These are phyloP conservation scores for Graphilbum fragrans DNA, from an alignment of 2,329 filamentous ascomycete genomes.

Conservation along the genomic window DNA sequence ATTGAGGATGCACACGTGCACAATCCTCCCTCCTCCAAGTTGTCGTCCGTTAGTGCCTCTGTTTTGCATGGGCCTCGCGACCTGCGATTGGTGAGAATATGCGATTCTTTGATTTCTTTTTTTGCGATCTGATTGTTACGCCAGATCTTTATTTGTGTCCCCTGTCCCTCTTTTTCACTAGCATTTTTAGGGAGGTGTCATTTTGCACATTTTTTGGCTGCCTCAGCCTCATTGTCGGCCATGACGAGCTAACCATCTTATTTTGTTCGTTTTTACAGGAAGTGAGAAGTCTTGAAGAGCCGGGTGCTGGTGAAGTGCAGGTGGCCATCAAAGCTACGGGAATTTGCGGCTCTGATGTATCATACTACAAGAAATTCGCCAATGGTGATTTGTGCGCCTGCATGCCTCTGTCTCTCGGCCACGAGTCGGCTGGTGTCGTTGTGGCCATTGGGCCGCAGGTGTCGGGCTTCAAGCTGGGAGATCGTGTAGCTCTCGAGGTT, in stretches of 20 bases:
- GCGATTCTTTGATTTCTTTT: slow-evolving; percentile 3
- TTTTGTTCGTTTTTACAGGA: slow-evolving; percentile 25
- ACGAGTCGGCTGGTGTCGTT: slow-evolving; percentile 48
- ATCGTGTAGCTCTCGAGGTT: slow-evolving; percentile 46
- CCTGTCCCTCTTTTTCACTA: background rate
- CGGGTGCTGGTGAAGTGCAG: slow-evolving; percentile 44
- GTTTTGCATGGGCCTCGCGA: slow-evolving; percentile 46
- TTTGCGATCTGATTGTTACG: slow-evolving; percentile 17
- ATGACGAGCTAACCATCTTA: too few species aligned
- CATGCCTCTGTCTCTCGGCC: slow-evolving; percentile 51
- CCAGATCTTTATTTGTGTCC: slow-evolving; percentile 10
- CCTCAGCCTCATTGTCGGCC: too few species aligned
- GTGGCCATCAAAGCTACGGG: slow-evolving; percentile 53
- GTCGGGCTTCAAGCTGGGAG: slow-evolving; percentile 38
- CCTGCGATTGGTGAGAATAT: slow-evolving; percentile 38
- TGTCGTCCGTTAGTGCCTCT: slow-evolving; percentile 35
- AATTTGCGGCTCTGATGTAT: slow-evolving; percentile 58
- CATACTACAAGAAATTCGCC: slow-evolving; percentile 61
- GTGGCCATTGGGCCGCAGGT: slow-evolving; percentile 41
- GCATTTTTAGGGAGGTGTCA: background rate
- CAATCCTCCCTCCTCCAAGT: slow-evolving; percentile 28
- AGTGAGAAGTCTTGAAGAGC: slow-evolving; percentile 33
- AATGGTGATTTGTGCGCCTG: slow-evolving; percentile 59
- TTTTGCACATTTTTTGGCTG: too few species aligned
- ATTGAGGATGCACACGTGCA: slow-evolving; percentile 30